Percentiles rank a stretch among this genome's conserved stretches.
Evolutionary conservation across 805 yeast species (phyloP).

Genomic region (Nakazawaea anatomiae): DNA sequence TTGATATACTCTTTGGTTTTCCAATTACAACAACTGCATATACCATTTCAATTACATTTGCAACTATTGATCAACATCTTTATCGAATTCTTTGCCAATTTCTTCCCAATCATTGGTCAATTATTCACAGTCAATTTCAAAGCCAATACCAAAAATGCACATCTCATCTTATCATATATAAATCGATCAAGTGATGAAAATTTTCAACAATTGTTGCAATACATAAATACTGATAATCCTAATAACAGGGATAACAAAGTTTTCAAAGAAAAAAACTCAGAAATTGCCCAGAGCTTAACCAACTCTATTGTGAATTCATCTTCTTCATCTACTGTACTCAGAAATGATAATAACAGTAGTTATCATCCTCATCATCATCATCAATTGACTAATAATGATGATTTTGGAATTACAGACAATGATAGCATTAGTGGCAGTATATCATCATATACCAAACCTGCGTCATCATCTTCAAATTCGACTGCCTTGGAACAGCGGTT

Average conservation of each 20-base stretch:
- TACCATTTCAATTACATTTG: slow-evolving; percentile 33
- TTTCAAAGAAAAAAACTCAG: neutral
- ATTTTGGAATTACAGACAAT: neutral
- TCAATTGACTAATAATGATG: neutral
- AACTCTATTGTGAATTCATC: too few relatives aligned
- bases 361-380: neutral
- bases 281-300: too few relatives aligned
- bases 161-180: slow-evolving; percentile 32
- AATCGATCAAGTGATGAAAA: slow-evolving; percentile 13
- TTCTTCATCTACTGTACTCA: too few relatives aligned
- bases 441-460: too few relatives aligned
- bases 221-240: neutral
- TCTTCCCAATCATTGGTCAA: slow-evolving; percentile 37
- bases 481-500: too few relatives aligned
- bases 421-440: neutral
- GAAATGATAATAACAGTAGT: too few relatives aligned
- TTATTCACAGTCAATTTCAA: slow-evolving; percentile 35
- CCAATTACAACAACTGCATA: slow-evolving; percentile 28
- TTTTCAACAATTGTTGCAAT: neutral
- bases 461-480: too few relatives aligned
- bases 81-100: slow-evolving; percentile 33
- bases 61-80: slow-evolving; percentile 31
- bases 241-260: neutral
- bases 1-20: slow-evolving; percentile 10
- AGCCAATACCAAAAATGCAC: slow-evolving; percentile 35